Percentiles rank a stretch among this genome's conserved stretches.
Conservation (phyloP, 768 basidiomycete species). For the Calocybe gangraenosa region DNA sequence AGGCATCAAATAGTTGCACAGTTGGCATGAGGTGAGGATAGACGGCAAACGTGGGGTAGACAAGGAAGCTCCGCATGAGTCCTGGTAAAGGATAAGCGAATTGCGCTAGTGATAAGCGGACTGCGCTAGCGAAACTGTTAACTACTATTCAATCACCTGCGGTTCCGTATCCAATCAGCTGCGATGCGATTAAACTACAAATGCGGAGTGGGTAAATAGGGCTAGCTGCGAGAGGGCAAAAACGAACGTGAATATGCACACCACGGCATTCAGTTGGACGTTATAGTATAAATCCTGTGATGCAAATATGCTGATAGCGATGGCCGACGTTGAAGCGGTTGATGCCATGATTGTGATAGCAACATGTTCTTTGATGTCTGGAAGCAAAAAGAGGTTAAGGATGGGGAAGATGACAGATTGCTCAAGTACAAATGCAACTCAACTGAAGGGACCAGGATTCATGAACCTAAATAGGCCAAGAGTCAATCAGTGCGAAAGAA, state of each 20-base stretch:
- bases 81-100: constrained; percentile 10
- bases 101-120: neutral
- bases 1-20: constrained; percentile 31
- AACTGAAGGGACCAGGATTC: constrained; percentile 52
- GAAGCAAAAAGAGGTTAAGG: neutral
- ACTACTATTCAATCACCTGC: constrained; percentile 17
- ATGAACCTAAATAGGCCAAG: constrained; percentile 25
- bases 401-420: too few species aligned
- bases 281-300: constrained; percentile 51
- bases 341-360: constrained; percentile 53
- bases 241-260: constrained; percentile 34
- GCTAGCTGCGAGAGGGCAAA: too few species aligned
- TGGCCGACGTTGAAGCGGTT: constrained; percentile 46
- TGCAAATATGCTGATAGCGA: constrained; percentile 51
- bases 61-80: constrained; percentile 36
- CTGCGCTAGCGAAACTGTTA: too few species aligned
- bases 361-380: constrained; percentile 42
- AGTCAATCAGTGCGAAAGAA: too few species aligned
- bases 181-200: constrained; percentile 28
- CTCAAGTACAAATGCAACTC: constrained; percentile 5
- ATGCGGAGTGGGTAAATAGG: too few species aligned
- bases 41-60: constrained; percentile 40
- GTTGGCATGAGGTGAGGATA: constrained; percentile 35
- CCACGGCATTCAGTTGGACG: constrained; percentile 32
- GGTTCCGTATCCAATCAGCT: constrained; percentile 35